A percentile compares a stretch with the other conserved stretches of the same genome.
Conservation (phyloP, 1,284 basidiomycete genomes). For the Sutorius eximius region DNA sequence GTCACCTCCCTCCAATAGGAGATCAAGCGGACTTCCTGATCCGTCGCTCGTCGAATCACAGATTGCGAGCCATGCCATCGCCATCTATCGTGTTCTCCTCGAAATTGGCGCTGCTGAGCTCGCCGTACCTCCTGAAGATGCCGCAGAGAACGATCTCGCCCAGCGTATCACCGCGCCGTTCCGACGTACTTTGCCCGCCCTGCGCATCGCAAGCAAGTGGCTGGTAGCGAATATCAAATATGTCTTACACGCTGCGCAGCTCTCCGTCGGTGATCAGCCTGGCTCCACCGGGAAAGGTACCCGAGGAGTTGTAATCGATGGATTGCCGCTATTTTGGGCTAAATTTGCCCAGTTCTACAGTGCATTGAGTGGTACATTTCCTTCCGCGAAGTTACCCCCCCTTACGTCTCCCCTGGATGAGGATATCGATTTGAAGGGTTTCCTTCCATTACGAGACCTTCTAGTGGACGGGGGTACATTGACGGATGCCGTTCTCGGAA, state of each 20-base stretch:
- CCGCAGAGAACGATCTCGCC: conserved; percentile 62
- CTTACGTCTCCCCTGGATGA: conserved; percentile 79
- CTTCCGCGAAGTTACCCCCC: conserved; percentile 61
- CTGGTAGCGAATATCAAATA: conserved; percentile 78
- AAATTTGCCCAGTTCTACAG: conserved; percentile 71
- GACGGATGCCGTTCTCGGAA: conserved; percentile 8
- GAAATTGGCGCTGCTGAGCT: conserved; percentile 63
- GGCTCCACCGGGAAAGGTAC: conserved; percentile 18
- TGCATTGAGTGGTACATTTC: conserved; percentile 69
- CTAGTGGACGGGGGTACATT: conserved; percentile 32
- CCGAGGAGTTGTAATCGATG: conserved; percentile 19
- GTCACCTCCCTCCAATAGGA: conserved; percentile 35
- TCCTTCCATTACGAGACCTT: conserved; percentile 74
- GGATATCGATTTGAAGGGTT: conserved; percentile 88
- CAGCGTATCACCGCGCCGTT: conserved; percentile 85
- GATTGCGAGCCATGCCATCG: conserved; percentile 73
- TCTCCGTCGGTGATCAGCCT: conserved; percentile 16
- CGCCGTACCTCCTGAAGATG: conserved; percentile 50
- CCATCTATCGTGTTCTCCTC: conserved; percentile 66
- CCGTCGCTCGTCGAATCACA: conserved; percentile 56
- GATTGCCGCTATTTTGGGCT: conserved; percentile 67
- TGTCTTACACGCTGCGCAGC: conserved; percentile 44
- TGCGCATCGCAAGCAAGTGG: conserved; percentile 92
- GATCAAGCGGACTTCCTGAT: conserved; percentile 23
- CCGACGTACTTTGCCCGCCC: conserved; percentile 80